Percentiles rank a stretch among this genome's conserved stretches.
Conservation (phyloP, 140 eudicot species). For the Anethum foeniculum region DNA sequence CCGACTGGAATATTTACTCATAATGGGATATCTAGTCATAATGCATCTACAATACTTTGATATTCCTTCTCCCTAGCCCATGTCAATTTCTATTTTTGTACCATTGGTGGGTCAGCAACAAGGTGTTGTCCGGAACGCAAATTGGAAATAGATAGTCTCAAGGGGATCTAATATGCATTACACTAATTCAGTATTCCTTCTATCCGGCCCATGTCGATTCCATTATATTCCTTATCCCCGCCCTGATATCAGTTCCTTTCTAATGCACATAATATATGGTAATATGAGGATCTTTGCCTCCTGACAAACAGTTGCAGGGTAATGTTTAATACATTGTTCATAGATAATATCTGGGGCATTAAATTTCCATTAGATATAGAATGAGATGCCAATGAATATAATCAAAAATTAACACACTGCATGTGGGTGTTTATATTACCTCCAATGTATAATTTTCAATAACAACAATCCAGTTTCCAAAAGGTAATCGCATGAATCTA, state of each 20-base stretch:
- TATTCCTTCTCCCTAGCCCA: background rate
- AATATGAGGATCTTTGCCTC: background rate
- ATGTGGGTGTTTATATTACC: background rate
- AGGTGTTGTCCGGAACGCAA: background rate
- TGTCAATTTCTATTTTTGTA: background rate
- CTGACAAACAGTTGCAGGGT: background rate
- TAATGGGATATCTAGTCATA: background rate
- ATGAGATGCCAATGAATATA: background rate
- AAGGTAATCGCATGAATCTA: background rate
- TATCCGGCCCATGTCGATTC: background rate
- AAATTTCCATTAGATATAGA: background rate
- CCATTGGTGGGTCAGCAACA: background rate
- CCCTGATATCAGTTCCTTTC: background rate
- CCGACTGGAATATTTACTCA: background rate
- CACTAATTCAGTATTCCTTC: background rate
- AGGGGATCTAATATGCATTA: background rate
- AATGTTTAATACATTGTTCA: background rate
- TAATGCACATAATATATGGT: background rate
- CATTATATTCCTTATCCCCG: background rate
- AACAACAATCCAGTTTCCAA: background rate
- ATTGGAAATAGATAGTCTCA: background rate
- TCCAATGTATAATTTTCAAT: background rate
- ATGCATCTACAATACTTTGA: background rate
- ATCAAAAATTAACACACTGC: background rate
- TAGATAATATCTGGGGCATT: background rate